Percentiles rank a stretch among this genome's conserved stretches.
phyloP scores from a whole-genome alignment of 2,329 filamentous ascomycete genomes.

The Colletotrichum sp. region DNA sequence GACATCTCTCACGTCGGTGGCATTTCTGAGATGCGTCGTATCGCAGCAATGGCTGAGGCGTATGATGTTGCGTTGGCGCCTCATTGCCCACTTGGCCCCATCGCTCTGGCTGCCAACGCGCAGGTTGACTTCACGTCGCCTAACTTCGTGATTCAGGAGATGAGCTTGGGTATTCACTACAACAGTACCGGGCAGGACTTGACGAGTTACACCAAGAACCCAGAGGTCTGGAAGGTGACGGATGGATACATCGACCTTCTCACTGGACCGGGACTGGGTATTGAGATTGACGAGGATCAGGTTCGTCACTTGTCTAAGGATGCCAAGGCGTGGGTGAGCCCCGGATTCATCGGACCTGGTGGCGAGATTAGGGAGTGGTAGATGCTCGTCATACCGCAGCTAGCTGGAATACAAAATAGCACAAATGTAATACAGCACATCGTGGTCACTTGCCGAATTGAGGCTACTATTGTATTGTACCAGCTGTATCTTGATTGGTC shows the following conservation, averaged over 20 bases:
- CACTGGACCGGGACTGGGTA: conserved; percentile 68
- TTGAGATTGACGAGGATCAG: conserved; percentile 74
- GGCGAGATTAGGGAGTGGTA: conserved; percentile 74
- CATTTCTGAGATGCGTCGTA: conserved; percentile 73
- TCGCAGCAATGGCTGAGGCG: conserved; percentile 74
- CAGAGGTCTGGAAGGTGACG: conserved; percentile 69
- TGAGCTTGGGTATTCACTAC: conserved; percentile 82
- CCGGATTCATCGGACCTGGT: conserved; percentile 72
- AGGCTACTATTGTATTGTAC: fast-evolving
- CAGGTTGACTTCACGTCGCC: conserved; percentile 66
- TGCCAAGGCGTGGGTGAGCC: conserved; percentile 68
- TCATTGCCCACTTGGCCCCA: conserved; percentile 75
- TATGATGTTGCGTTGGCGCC: conserved; percentile 78
- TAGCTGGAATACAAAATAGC: fast-evolving
- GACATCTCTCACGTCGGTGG: conserved; percentile 76
- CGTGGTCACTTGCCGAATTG: fast-evolving
- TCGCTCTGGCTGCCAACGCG: conserved; percentile 73
- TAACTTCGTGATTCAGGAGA: conserved; percentile 79
- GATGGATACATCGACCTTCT: conserved; percentile 68
- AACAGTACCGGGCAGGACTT: conserved; percentile 72
- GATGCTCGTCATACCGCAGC: background rate
- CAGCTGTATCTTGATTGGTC: background rate
- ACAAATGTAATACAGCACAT: fast-evolving
- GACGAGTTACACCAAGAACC: conserved; percentile 69
- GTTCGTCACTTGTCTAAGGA: conserved; percentile 64